Base-by-base conservation (phyloP, 2,329 filamentous ascomycete genomes). In the Botrytis medusae region DNA sequence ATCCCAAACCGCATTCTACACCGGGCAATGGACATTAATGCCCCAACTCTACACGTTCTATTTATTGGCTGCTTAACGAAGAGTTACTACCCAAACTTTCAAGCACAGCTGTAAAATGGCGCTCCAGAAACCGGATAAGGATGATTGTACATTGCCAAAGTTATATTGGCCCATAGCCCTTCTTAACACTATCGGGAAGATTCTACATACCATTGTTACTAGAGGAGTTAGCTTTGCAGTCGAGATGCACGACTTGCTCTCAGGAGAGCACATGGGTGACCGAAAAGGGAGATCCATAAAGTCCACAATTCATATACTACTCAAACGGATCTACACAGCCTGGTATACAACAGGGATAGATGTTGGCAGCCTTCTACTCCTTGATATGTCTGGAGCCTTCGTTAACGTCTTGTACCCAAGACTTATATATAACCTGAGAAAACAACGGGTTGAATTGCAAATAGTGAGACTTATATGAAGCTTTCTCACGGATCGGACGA, bases 321-420 rank as follows among this genome's bases (percentile, higher is more conserved):
- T 77, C 20, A 75, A 80, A 63, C 78, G 77, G 72, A 78, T 82
- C 48, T 75, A 79, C 51, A 62, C 72, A 70, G 74, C 74, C 64
- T 81, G 71, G 77, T 77, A 76, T 60, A 59, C 72, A 40, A 72
- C 68, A 4, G 46, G 70, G 51, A 40, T 48, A 25, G 51, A 78
- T 44, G 77, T 81, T 6, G 79, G 75, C n/a, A 80, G 77, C 37
- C 74, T 82, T n/a, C 78, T 81, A 3, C 68, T 79, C 5, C 77
- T 82, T 1, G 77, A 82, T 74, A 74, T 82, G 34, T 79, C 77
- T 2, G 76, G 78, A 32, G 81, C 79, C 22, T 82, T 81, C 71
- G 74, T 80, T 61, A 78, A 78, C 63, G 76, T 81, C 4, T 79
- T 73, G 25, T 74, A 79, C 71, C 25, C 12, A 71, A 75, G 76